Evolutionary conservation across 2,329 filamentous ascomycete genomes (phyloP).

Genomic region (Fusarium haematococcum): DNA sequence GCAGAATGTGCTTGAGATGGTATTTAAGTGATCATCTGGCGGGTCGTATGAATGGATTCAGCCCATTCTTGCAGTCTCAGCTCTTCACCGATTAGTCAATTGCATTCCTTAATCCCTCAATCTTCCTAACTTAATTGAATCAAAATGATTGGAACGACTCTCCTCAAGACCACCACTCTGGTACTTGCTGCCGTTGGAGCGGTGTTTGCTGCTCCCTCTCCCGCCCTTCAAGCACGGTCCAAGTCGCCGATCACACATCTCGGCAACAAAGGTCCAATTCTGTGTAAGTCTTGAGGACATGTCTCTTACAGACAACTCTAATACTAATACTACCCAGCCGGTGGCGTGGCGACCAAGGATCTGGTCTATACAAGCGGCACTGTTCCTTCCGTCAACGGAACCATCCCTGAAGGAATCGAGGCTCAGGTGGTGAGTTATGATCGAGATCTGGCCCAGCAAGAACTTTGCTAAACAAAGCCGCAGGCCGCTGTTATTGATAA

Average conservation of each 20-base stretch:
- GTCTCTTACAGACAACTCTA: background rate
- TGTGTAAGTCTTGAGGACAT: background rate
- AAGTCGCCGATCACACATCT: background rate
- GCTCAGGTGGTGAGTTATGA: background rate
- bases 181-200: background rate
- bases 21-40: background rate
- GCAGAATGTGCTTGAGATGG: background rate
- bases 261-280: background rate
- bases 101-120: background rate
- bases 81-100: background rate
- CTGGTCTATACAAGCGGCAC: background rate
- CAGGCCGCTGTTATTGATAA: slow-evolving; percentile 6
- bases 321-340: background rate
- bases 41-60: background rate
- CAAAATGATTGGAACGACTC: background rate
- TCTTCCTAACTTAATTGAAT: background rate
- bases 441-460: background rate
- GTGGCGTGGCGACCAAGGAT: background rate
- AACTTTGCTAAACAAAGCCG: background rate
- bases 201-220: background rate
- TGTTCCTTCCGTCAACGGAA: background rate
- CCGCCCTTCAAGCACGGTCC: background rate
- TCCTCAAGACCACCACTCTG: background rate
- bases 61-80: background rate
- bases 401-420: background rate